These are phyloP conservation scores for Microbotryomycetes sp. DNA, from an alignment of 1,284 basidiomycete genomes.

Conservation along the genomic window DNA sequence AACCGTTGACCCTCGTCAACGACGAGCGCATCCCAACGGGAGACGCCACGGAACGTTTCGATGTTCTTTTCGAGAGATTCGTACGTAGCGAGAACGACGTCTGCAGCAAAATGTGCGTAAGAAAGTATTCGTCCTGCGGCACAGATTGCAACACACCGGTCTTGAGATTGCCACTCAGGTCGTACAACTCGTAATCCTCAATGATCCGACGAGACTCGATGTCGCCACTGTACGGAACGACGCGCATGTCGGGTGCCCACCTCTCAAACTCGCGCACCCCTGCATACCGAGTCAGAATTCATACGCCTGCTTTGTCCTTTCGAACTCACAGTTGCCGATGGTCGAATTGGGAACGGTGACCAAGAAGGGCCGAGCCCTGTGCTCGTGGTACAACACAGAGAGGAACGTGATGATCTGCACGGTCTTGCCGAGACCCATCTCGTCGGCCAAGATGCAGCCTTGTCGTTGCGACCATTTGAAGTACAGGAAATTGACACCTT, in stretches of 20 bases:
- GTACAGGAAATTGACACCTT: slow-evolving; percentile 83
- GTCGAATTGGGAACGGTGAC: slow-evolving; percentile 93
- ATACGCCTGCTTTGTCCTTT: no score
- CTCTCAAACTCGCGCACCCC: slow-evolving; percentile 70
- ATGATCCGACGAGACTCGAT: slow-evolving; percentile 60
- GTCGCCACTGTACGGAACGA: slow-evolving; percentile 57
- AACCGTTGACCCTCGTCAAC: slow-evolving; percentile 70
- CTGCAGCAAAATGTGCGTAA: slow-evolving; percentile 55
- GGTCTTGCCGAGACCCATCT: slow-evolving; percentile 89
- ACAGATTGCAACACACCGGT: slow-evolving; percentile 15
- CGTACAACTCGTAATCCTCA: slow-evolving; percentile 71
- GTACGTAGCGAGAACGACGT: slow-evolving; percentile 82
- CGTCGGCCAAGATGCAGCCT: slow-evolving; percentile 90
- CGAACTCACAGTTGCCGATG: slow-evolving; percentile 62
- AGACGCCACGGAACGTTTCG: slow-evolving; percentile 67
- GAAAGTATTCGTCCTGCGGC: slow-evolving; percentile 26
- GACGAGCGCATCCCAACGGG: slow-evolving; percentile 85
- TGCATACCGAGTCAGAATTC: no score
- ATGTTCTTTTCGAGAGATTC: slow-evolving; percentile 52
- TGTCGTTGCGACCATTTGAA: slow-evolving; percentile 78
- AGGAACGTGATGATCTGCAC: slow-evolving; percentile 80
- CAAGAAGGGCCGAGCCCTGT: slow-evolving; percentile 64
- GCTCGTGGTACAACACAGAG: slow-evolving; percentile 60
- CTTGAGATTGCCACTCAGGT: slow-evolving; percentile 44
- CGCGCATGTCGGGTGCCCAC: slow-evolving; percentile 74